Evolutionary conservation across 345 rosid genomes (phyloP), one percentile per base, ranked within the genome.

Genomic region (Euphorbia pulcherrima): DNA sequence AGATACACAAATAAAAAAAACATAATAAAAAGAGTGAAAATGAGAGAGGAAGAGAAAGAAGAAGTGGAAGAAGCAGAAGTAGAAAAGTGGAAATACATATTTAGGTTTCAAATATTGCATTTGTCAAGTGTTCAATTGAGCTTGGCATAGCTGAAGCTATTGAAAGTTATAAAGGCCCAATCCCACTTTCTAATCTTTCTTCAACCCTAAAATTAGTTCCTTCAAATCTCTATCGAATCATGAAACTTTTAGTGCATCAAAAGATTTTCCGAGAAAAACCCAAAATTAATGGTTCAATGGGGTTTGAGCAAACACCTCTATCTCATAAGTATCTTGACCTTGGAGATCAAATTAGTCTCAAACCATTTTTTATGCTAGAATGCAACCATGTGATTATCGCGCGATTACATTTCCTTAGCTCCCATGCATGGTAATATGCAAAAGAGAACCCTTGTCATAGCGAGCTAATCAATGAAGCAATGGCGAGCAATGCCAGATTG

Each of bases 111-210:
- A 82, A 85, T 8, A 74, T 77, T 46, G 92, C 90, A 30, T 90
- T 74, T 16, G 85, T 84, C 24, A 92, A 86, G 72, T 90, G 98
- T 71, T 92, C 91, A 66, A 81, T 88, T 30, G 90, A 92, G 63
- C 90, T 90, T 7, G 87, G 87, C 37, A 81, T 90, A 58, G 81
- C 92, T 6, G 94, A 90, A 13, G 87, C 81, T 53, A 70, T 91
- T 5, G 83, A 83, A 64, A 74, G 74, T 75, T 81, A 79, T 23
- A 75, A 74, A 6, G 65, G 73, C 2, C 86, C 87, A 37, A 60
- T 85, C 24, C 72, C 92, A 1, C 80, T 92, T 9, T 60, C 78
- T 0, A 78, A 84, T 17, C 85, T 92, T 54, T 74, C 92, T 26
- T 39, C 86, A 44, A 14, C 77, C 24, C 83, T 86, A 55, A 70